phyloP scores from a whole-genome alignment of 345 rosid genomes.

The Geranium rotundifolium region DNA sequence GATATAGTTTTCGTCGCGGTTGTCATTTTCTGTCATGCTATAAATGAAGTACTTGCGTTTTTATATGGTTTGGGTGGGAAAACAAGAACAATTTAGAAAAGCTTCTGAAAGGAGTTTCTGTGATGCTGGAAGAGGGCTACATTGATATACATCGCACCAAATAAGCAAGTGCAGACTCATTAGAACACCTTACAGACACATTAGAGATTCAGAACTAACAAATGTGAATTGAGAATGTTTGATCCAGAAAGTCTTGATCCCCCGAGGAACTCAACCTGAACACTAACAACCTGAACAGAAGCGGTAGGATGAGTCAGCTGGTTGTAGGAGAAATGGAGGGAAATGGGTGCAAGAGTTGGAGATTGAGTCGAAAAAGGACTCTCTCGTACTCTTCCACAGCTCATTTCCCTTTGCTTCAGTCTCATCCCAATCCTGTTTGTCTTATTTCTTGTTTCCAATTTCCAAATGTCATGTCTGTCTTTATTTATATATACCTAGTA shows the following conservation, averaged over 20 bases:
- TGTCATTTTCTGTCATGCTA: no score
- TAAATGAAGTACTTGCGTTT: no score
- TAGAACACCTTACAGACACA: slow-evolving; percentile 1
- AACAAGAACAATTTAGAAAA: no score
- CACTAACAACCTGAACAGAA: not conserved
- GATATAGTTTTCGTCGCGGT: no score
- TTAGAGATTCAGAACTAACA: slow-evolving; percentile 7
- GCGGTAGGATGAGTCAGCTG: slow-evolving; percentile 4
- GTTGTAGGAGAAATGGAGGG: slow-evolving; percentile 5
- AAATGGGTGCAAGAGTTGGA: not conserved
- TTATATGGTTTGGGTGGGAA: no score
- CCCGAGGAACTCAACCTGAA: not conserved
- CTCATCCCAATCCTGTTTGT: no score
- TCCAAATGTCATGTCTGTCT: slow-evolving; percentile 2
- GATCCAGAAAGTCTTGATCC: slow-evolving; percentile 4
- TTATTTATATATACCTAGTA: slow-evolving; percentile 20
- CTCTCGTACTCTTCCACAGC: not conserved
- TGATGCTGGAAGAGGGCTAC: no score
- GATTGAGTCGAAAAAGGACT: not conserved
- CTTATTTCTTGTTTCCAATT: no score
- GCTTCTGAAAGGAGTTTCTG: not conserved
- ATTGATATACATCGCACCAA: not conserved
- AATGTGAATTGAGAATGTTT: slow-evolving; percentile 14
- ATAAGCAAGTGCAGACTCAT: not conserved
- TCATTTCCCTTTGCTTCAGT: slow-evolving; percentile 3